Evolutionary conservation across 108 stramenopile genomes (phyloP), one percentile per base, ranked within the genome.

Genomic region (Cyclotella baltica): DNA sequence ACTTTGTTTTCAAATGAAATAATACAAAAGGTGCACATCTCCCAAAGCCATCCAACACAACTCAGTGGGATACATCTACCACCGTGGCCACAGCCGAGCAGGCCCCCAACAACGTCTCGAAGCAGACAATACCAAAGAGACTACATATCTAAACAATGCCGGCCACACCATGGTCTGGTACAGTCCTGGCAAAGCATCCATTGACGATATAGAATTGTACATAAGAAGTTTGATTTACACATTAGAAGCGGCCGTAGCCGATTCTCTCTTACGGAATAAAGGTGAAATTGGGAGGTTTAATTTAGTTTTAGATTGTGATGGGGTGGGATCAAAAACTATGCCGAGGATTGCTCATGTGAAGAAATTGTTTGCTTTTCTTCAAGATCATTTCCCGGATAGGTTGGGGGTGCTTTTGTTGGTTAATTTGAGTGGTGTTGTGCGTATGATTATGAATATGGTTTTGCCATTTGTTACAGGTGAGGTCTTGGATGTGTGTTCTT

Each of bases 301-400:
- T 70, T 71, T 85, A 13, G 79, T 93, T 20, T 40, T 93, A 20
- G 90, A 91, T 62, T 89, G 86, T 34, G 43, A 67, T 6, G 81
- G 76, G 11, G 80, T 84, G 51, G 67, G 82, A 1, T 70, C 77
- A 25, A 72, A 70, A 22, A 73, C 65, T 13, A 67, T 87, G 51
- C 89, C 89, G n/a, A 58, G 71, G 28, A 30, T 93, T 19, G 52
- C 80, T 16, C 36, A 72, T 23, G 62, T 89, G 38, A 90, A 91
- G 57, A 51, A 61, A 27, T 51, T 83, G 19, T 71, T 93, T 51
- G 74, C 79, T 1, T 86, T 89, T 48, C 67, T 93, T 43, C 93
- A 93, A 71, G 93, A 93, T 78, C 90, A 93, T 63, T 93, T 82
- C 61, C 90, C 90, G 10, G 87, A 93, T 80, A 66, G 88, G 30